Base-by-base conservation (phyloP, 2,329 filamentous ascomycete species). In the Simplicillium sp. region DNA sequence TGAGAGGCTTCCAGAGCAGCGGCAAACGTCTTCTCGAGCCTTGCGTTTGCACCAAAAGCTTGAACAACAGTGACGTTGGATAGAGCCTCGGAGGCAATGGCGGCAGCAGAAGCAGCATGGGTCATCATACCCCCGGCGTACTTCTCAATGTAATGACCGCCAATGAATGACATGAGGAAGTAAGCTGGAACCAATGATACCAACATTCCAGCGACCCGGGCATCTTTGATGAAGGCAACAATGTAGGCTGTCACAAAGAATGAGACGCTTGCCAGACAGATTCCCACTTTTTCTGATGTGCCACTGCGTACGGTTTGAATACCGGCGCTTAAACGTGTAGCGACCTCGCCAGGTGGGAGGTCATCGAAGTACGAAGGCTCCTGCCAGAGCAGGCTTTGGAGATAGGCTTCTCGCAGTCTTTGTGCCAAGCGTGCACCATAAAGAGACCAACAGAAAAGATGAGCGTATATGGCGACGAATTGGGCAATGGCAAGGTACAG, bases 171-270 rank as follows among this genome's bases (percentile, higher is more conserved):
- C 68, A 77, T 73, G 33, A 75, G 46, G 32, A 78, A 56, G 50
- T 71, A 78, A 1, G 73, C 71, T 0, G 75, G 75, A 3, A 78
- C 60, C 31, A 79, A 46, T 0, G 71, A 75, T 6, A 77, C 54
- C 18, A 82, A 58, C 55, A 80, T 77, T 7, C 65, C 75, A 1
- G 78, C 73, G 3, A 82, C 61, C 28, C 64, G 61, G 11, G 69
- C 62, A 48, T 78, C 65, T 47, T 77, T 74, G 55, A 77, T 71
- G 46, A 81, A 80, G 2, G 75, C 74, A 14, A 81, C 70, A 4
- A 78, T 64, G 44, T 77, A 81, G 2, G 76, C 73, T 0, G 77
- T 75, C 35, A 79, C 54, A 48, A 81, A 81, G 54, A 78, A 81
- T 1, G 73, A 73, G 11, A 74, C 51, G 34, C 68, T 75, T 11